These are phyloP conservation scores for Mycena vitilis DNA, from an alignment of 768 basidiomycete genomes.

Conservation along the genomic window DNA sequence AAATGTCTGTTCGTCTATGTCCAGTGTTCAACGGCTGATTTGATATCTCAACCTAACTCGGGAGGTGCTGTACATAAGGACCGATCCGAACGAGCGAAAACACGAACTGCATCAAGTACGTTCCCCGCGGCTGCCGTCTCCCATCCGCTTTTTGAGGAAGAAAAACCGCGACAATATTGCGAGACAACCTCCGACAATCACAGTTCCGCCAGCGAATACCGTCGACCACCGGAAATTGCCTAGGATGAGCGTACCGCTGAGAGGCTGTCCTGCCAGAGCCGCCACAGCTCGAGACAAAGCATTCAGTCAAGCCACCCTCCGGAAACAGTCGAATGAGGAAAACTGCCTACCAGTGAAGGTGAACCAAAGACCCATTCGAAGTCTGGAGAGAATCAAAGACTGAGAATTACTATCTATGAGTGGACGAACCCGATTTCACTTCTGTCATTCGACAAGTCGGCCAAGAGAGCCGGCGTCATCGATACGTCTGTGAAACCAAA, in stretches of 20 bases:
- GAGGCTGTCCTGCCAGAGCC: slow-evolving; percentile 26
- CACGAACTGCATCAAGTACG: not conserved
- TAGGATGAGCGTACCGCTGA: slow-evolving; percentile 26
- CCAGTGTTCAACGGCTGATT: not conserved
- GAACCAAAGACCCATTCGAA: slow-evolving; percentile 33
- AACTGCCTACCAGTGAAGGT: slow-evolving; percentile 24
- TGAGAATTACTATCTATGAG: not conserved
- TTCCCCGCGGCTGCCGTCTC: not conserved
- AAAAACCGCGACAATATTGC: slow-evolving; percentile 19
- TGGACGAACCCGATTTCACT: slow-evolving; percentile 28
- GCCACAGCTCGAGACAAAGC: slow-evolving; percentile 11
- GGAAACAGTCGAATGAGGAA: no score
- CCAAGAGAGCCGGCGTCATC: slow-evolving; percentile 25
- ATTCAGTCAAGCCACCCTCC: not conserved
- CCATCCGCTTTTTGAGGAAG: not conserved
- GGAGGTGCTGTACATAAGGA: not conserved
- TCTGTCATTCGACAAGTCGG: slow-evolving; percentile 21
- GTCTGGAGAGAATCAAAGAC: not conserved
- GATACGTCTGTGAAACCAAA: slow-evolving; percentile 19
- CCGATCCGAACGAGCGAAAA: not conserved
- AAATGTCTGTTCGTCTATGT: not conserved
- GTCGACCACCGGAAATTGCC: slow-evolving; percentile 30
- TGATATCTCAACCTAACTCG: not conserved
- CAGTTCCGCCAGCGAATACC: slow-evolving; percentile 21
- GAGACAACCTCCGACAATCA: slow-evolving; percentile 13